Percentiles rank a stretch among this genome's conserved stretches.
phyloP scores from a whole-genome alignment of 345 rosid genomes.

The Eutrema japonicum region DNA sequence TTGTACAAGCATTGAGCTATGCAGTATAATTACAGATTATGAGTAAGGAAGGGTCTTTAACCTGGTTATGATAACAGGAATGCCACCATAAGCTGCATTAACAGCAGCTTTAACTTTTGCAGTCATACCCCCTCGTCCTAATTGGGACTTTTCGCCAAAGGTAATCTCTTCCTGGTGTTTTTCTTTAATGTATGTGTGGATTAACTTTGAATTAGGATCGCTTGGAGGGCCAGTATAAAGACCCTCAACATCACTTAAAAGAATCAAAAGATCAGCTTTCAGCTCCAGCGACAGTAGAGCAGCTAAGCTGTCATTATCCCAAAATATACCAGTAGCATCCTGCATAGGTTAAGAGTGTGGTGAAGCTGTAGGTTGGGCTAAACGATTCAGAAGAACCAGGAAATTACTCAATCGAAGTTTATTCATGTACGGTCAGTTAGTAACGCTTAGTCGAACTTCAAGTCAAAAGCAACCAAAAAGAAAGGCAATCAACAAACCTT shows the following conservation, averaged over 20 bases:
- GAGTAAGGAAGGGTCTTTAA: conserved; percentile 31
- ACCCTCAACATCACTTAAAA: conserved; percentile 97
- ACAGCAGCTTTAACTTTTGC: conserved; percentile 98
- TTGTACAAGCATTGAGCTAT: neutral
- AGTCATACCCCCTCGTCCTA: conserved; percentile 99
- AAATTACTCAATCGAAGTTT: conserved; percentile 1
- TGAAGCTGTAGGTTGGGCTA: conserved; percentile 11
- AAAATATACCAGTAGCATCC: conserved; percentile 99
- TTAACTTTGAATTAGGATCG: conserved; percentile 82
- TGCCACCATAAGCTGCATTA: conserved; percentile 81
- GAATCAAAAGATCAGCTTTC: conserved; percentile 89
- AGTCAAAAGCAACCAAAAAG: conserved; percentile 6
- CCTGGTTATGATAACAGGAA: conserved; percentile 98
- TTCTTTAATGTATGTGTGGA: conserved; percentile 79
- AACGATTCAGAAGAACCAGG: neutral
- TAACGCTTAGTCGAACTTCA: neutral
- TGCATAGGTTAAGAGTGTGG: conserved; percentile 43
- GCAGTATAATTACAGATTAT: neutral
- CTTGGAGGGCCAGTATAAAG: conserved; percentile 97
- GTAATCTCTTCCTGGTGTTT: conserved; percentile 84
- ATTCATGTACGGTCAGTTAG: neutral
- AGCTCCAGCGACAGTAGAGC: conserved; percentile 89
- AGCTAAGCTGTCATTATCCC: conserved; percentile 99
- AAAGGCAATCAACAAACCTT: conserved; percentile 56
- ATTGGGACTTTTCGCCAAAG: conserved; percentile 91